These are phyloP conservation scores for Cicer pinnatifidum DNA, from an alignment of 306 rosid genomes.

Conservation along the genomic window DNA sequence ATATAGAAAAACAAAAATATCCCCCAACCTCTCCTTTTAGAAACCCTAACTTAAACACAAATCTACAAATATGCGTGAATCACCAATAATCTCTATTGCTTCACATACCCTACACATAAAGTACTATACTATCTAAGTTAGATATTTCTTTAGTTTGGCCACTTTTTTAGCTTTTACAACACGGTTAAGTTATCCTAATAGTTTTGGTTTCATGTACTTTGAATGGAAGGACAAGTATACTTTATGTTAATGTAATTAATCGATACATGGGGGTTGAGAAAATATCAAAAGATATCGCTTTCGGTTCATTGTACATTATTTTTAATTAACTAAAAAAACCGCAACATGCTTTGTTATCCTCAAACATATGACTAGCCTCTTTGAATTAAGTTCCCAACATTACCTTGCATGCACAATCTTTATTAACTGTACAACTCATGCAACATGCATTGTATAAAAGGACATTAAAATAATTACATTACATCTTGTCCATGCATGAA, in stretches of 20 bases:
- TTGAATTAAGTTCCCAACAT: not conserved
- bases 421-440: not conserved
- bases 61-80: not conserved
- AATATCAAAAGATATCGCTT: slow-evolving; percentile 45
- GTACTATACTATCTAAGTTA: not conserved
- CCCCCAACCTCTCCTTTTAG: slow-evolving; percentile 1
- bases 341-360: not conserved
- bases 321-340: not conserved
- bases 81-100: not conserved
- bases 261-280: slow-evolving; percentile 29
- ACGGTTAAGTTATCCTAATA: not conserved
- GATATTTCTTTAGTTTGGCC: slow-evolving; percentile 7
- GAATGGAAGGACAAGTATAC: not conserved
- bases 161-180: slow-evolving; percentile 30
- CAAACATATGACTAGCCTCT: not conserved
- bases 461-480: not conserved
- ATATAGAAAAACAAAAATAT: slow-evolving; percentile 38
- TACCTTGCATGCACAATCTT: slow-evolving; percentile 12
- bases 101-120: not conserved
- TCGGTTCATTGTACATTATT: slow-evolving; percentile 35
- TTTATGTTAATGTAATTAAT: slow-evolving; percentile 22
- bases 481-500: too few relatives aligned
- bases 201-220: slow-evolving; percentile 29
- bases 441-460: slow-evolving; percentile 44
- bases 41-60: slow-evolving; percentile 1